These are phyloP conservation scores for Protea cynaroides DNA, from an alignment of 164 flowering plant genomes.

Conservation along the genomic window DNA sequence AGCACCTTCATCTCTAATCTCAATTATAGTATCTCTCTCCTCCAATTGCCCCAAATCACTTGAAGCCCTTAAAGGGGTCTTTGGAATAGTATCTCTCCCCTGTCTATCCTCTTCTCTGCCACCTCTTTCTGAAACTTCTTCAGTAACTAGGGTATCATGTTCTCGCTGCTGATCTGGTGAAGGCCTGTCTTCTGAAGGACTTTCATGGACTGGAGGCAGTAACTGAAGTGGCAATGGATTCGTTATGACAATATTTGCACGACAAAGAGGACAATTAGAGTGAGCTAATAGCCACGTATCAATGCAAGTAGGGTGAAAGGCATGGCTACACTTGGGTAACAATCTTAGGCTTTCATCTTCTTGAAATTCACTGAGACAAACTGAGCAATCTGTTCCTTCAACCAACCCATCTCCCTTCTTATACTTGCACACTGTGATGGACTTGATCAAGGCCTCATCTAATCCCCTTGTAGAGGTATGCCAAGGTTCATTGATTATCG, in stretches of 20 bases:
- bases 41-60: slow-evolving; percentile 28
- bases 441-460: slow-evolving; percentile 62
- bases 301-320: slow-evolving; percentile 74
- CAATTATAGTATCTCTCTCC: slow-evolving; percentile 29
- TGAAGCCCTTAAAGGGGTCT: slow-evolving; percentile 21
- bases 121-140: slow-evolving; percentile 16
- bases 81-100: slow-evolving; percentile 6
- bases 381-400: slow-evolving; percentile 78
- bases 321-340: slow-evolving; percentile 84
- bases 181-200: slow-evolving; percentile 2
- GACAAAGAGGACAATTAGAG: slow-evolving; percentile 78
- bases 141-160: slow-evolving; percentile 11
- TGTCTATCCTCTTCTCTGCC: slow-evolving; percentile 9
- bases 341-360: slow-evolving; percentile 67
- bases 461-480: slow-evolving; percentile 40
- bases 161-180: slow-evolving; percentile 12
- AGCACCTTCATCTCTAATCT: slow-evolving; percentile 31
- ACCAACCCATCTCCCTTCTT: slow-evolving; percentile 55
- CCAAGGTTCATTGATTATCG: slow-evolving; percentile 35
- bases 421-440: slow-evolving; percentile 62
- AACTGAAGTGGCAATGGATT: slow-evolving; percentile 15
- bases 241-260: slow-evolving; percentile 38
- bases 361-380: slow-evolving; percentile 68
- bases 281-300: slow-evolving; percentile 85
- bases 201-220: slow-evolving; percentile 18